Evolutionary conservation across 2,329 filamentous ascomycete species (phyloP), one percentile per base, ranked within the genome.

Genomic region (Sclerotinia borealis): DNA sequence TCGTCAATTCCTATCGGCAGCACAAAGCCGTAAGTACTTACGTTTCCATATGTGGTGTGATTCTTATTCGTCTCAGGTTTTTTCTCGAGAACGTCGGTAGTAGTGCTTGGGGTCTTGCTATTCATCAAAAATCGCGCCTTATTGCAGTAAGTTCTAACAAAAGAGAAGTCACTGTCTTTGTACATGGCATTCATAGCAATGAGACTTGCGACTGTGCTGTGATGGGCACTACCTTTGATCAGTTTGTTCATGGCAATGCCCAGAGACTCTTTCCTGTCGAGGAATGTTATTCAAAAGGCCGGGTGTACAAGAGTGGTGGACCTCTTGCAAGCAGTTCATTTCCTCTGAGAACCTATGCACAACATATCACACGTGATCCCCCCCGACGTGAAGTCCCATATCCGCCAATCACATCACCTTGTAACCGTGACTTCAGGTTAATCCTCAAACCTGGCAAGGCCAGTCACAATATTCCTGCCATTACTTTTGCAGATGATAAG

Each of bases 111-210:
- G 95, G 93, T 0, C 59, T 76, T 96, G 54, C 64, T 34, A 62
- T 66, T 25, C 62, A 66, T 49, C 31, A 85, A 66, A 79, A 87
- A 66, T 91, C 91, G n/a, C 86, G 93, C 0, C 79, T 97, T 66
- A 89, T 99, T 66, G 95, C 93, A 0, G 88, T 96, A 45, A 91
- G 90, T 69, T 87, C 90, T 0, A 99, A 99, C 73, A 83, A 81
- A 0, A 78, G 80, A 27, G 71, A 78, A 19, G 81, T 90, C 34
- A 81, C 78, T 0, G 79, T 86, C 0, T 85, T 85, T 54, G 41
- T 62, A 15, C 59, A 59, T 48, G 63, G 50, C 17, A 63, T 25
- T n/a, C 36, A 22, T 61, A 25, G 27, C 19, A 41, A 43, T n/a
- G n/a, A 61, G 7, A 15, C 27, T 34, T 45, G 43, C n/a, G 22